phyloP scores from a whole-genome alignment of 75 land plant genomes.

The Selaginella tamariscina region DNA sequence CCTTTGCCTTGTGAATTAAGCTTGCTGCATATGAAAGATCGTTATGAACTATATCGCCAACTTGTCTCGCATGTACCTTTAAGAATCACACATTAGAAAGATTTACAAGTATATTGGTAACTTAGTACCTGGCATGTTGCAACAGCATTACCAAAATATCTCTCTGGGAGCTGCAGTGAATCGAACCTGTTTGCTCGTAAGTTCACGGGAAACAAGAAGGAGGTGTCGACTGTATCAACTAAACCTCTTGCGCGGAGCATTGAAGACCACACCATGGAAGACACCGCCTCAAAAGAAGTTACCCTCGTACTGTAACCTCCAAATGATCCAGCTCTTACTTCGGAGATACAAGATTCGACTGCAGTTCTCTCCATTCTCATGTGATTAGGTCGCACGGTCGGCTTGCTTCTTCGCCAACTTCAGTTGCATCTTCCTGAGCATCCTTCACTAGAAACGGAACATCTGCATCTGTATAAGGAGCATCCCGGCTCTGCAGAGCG shows the following conservation, averaged over 20 bases:
- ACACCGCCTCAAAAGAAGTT: not conserved
- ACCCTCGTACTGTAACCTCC: not conserved
- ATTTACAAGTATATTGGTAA: too few species aligned
- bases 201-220: not conserved
- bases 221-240: not conserved
- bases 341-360: not conserved
- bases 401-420: not conserved
- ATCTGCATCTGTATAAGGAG: not conserved
- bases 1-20: not conserved
- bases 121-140: not conserved
- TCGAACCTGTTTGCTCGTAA: not conserved
- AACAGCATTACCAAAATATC: slow-evolving; percentile 10
- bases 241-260: not conserved
- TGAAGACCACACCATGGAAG: not conserved
- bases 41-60: not conserved
- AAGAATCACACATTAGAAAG: too few species aligned
- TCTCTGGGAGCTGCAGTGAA: not conserved
- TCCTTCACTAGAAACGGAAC: not conserved
- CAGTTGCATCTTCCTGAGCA: not conserved
- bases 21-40: not conserved
- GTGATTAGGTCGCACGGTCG: not conserved
- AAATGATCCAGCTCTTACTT: not conserved
- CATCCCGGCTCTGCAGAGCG: not conserved
- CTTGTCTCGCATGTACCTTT: not conserved
- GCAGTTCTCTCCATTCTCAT: not conserved